These are phyloP conservation scores for Kalmanozyma brasiliensis DNA, from an alignment of 1,284 basidiomycete species.

Conservation along the genomic window DNA sequence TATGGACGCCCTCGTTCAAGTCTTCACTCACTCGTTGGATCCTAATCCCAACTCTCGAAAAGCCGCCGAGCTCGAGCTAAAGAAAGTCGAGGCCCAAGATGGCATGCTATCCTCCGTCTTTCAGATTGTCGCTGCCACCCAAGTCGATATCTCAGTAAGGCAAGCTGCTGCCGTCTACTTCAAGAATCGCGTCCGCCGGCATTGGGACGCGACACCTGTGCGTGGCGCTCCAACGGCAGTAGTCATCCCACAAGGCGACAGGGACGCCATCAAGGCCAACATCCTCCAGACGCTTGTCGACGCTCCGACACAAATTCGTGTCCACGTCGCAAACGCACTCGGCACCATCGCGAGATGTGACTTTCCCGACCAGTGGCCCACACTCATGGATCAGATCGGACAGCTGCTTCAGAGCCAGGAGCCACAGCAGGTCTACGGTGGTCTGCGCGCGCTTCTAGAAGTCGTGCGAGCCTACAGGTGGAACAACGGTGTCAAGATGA, in stretches of 20 bases:
- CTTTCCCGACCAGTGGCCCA: constrained; percentile 63
- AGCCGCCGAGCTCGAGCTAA: constrained; percentile 65
- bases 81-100: constrained; percentile 59
- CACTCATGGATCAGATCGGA: constrained; percentile 58
- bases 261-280: constrained; percentile 45
- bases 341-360: constrained; percentile 58
- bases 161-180: constrained; percentile 66
- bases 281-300: constrained; percentile 58
- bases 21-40: constrained; percentile 51
- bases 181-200: constrained; percentile 63
- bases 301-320: constrained; percentile 49
- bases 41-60: constrained; percentile 63
- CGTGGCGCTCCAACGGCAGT: constrained; percentile 16
- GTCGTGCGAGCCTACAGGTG: constrained; percentile 62
- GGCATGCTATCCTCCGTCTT: constrained; percentile 65
- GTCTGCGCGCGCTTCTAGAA: constrained; percentile 62
- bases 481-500: constrained; percentile 56
- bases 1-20: constrained; percentile 48
- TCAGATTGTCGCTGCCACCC: constrained; percentile 51
- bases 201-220: constrained; percentile 55
- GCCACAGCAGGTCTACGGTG: constrained; percentile 56
- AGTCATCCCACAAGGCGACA: constrained; percentile 52
- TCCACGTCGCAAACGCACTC: constrained; percentile 58
- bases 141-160: constrained; percentile 55
- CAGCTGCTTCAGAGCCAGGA: constrained; percentile 52